A percentile compares a stretch with the other conserved stretches of the same genome.
Conservation (phyloP, 176 grass and related monocot species). For the Alloteropsis semialata region DNA sequence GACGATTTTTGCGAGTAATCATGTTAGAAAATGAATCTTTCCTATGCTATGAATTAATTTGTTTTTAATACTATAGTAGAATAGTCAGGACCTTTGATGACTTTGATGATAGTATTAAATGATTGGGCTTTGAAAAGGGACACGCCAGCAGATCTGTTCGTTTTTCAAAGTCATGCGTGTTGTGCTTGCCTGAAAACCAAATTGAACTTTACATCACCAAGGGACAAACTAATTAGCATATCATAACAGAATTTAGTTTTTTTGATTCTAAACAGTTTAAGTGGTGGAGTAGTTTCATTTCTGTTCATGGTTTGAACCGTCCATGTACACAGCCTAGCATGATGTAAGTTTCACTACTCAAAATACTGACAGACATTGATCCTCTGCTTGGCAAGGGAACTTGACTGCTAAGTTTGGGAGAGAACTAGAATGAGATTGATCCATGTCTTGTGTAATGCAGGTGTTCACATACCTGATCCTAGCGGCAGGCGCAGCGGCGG, state of each 20-base stretch:
- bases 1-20: neutral
- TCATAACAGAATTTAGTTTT: no score
- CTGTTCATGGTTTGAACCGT: neutral
- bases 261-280: no score
- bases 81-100: neutral
- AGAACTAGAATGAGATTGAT: no score
- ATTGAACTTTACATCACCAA: no score
- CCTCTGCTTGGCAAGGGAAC: neutral
- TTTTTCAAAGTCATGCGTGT: neutral
- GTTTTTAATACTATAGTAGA: neutral
- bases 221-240: no score
- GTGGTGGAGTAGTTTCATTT: neutral
- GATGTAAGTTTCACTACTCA: neutral
- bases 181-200: no score
- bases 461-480: constrained; percentile 83
- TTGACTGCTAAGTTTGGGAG: no score
- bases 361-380: neutral
- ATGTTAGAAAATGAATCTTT: neutral
- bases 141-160: neutral
- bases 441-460: constrained; percentile 23
- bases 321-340: neutral
- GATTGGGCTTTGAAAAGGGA: neutral
- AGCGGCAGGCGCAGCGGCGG: constrained; percentile 65
- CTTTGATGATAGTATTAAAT: no score
- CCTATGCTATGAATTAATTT: neutral